Evolutionary conservation across 177 flowering plant species (phyloP).

Genomic region (Vitis hybrid): DNA sequence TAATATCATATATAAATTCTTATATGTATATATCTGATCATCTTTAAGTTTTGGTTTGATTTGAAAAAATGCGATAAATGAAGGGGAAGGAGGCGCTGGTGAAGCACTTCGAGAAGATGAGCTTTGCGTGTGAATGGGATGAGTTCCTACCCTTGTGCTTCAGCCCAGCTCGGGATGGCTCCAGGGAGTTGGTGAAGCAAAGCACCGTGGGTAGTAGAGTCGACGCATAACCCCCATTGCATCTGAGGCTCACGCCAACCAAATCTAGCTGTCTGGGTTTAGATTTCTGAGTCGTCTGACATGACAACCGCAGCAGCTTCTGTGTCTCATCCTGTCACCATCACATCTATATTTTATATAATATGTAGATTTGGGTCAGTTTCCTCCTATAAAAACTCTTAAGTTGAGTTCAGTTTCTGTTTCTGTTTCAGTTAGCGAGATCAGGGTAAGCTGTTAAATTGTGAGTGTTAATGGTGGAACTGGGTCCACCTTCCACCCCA

Average conservation of each 20-base stretch:
- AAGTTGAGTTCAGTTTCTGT: constrained; percentile 1
- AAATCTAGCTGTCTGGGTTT: neutral
- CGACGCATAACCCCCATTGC: neutral
- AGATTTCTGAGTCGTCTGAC: neutral
- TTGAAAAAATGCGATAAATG: neutral
- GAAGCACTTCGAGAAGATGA: constrained; percentile 32
- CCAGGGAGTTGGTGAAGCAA: constrained; percentile 13
- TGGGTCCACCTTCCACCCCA: too few species aligned
- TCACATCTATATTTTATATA: neutral
- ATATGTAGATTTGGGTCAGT: neutral
- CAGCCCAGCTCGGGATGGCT: constrained; percentile 48
- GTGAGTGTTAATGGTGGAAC: too few species aligned
- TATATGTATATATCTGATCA: too few species aligned
- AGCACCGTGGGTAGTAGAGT: constrained; percentile 18
- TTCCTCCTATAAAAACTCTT: neutral
- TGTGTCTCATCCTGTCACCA: neutral
- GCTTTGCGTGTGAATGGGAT: constrained; percentile 35
- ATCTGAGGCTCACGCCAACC: too few species aligned
- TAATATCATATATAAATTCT: too few species aligned
- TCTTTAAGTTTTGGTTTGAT: neutral
- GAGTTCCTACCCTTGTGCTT: constrained; percentile 44
- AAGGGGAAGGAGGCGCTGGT: constrained; percentile 56
- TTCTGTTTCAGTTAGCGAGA: neutral
- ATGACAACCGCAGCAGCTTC: neutral
- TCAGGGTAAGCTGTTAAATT: neutral